Base-by-base conservation (phyloP, 331 rosid genomes). In the Erythrophleum ivorense region DNA sequence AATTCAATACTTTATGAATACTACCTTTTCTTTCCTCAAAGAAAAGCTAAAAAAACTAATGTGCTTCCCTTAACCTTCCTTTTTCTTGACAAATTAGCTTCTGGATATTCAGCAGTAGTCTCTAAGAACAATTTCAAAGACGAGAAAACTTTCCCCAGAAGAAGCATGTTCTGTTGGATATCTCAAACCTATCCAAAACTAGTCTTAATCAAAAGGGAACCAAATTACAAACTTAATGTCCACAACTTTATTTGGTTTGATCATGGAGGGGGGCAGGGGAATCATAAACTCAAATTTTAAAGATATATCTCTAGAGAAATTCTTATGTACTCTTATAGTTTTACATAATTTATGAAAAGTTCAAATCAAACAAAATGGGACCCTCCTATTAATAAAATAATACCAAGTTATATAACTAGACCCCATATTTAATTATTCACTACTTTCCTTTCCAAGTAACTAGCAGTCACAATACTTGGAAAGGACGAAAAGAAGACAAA, bases 121-220 rank as follows among this genome's bases (percentile, higher is more conserved):
- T 34, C 40, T 71, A 15, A 38, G n/a, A 3, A 7, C 59, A 49
- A 13, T 48, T 71, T 49, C 41, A 71, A 48, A 6, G 1, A 69
- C 33, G 19, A 69, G 10, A 71, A 7, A 65, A n/a, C 70, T 69
- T 48, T 57, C 76, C 59, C 77, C 76, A 49, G 58, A 68, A 67
- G 49, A 68, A 52, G 68, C 7, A n/a, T 50, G 43, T 50, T 36
- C 54, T 1, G 6, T 18, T 40, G 55, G 19, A 66, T 16, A 66
- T 66, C 7, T 66, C 33, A n/a, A 66, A 18, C 50, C 72, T 8
- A 45, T 66, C 50, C 52, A 1, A 18, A 66, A 66, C n/a, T 33
- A 33, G 69, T 63, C 71, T 36, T 18, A 16, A n/a, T 67, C 13
- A 15, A 66, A 40, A 36, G 33, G 49, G 31, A n/a, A 66, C 72